phyloP scores from a whole-genome alignment of 805 yeast genomes.

The Torulaspora indica region DNA sequence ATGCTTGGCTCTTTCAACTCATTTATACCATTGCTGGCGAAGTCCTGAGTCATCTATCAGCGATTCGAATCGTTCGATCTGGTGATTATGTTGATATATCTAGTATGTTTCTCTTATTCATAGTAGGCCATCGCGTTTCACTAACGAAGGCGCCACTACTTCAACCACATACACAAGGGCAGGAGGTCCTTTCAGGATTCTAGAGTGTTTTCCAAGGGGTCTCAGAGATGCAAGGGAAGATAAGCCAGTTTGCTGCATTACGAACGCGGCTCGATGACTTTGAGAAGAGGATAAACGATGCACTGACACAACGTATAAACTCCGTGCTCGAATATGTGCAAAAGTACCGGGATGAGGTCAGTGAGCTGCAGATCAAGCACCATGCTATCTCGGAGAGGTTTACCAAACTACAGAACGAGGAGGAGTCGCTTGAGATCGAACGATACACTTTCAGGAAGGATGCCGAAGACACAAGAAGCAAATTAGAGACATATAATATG shows the following conservation, averaged over 20 bases:
- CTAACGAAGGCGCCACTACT: constrained; percentile 5
- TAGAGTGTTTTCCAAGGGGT: neutral
- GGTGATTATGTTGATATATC: neutral
- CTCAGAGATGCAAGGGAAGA: constrained; percentile 7
- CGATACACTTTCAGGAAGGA: constrained; percentile 26
- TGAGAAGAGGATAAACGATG: constrained; percentile 30
- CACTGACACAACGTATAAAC: constrained; percentile 14
- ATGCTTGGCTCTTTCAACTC: constrained; percentile 22
- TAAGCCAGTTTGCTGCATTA: constrained; percentile 11
- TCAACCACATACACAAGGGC: neutral
- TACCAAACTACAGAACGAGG: constrained; percentile 28
- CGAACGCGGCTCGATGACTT: constrained; percentile 31
- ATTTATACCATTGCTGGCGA: neutral
- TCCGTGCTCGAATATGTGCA: constrained; percentile 20
- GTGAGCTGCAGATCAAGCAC: constrained; percentile 23
- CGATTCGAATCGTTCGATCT: neutral
- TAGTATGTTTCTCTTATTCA: neutral
- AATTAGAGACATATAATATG: constrained; percentile 36
- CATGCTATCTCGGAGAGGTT: constrained; percentile 35
- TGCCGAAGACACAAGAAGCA: constrained; percentile 35
- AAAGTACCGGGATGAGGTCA: constrained; percentile 11
- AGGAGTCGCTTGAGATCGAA: constrained; percentile 31
- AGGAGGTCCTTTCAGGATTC: neutral
- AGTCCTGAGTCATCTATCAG: neutral
- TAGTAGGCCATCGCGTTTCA: constrained; percentile 3